Base-by-base conservation (phyloP, 2,329 filamentous ascomycete species). In the Ophiostoma triangulosporum region DNA sequence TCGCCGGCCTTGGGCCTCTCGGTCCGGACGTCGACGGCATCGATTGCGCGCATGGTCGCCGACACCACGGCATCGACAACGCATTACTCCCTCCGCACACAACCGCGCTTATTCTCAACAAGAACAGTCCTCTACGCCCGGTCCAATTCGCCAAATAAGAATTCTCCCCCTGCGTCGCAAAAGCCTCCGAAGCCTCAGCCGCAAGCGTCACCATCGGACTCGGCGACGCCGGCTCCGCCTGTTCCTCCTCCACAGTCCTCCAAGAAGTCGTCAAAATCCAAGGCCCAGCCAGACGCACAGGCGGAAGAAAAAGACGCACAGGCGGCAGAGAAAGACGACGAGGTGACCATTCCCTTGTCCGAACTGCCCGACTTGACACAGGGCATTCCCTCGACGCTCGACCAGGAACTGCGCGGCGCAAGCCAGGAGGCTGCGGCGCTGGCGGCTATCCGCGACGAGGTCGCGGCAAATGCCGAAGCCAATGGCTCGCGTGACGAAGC, bases 351-450 rank as follows among this genome's bases (percentile, higher is more conserved):
- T 60, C 73, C 80, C 24, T 73, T 78, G 51, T 77, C 83, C 62
- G 83, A 87, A 52, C 78, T 96, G 12, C 91, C 91, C 52, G 90
- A 97, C 65, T 75, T 97, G 45, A 93, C 88, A n/a, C 84, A 91
- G 64, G 91, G 91, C 59, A 95, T 97, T 58, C 91, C 91, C 0
- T 95, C 90, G 2, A 95, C 90, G 1, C 76, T 96, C 53, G 86
- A 84, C 54, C 83, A 83, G 56, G 91, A 96, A 69, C 78, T 84
- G 54, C 68, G 71, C 0, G 68, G 71, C 57, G 66, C 69, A n/a
- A 69, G 64, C 59, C 58, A 71, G 61, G 61, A 66, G 59, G 59
- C 64, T 59, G 59, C 64, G 0, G 64, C 65, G 0, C 55, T 70
- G 43, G 54, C 70, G 33, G 60, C 69, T 0, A 56, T 72, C 17